Evolutionary conservation across 1,284 basidiomycete species (phyloP).

Genomic region (Cutaneotrichosporon cutaneum): DNA sequence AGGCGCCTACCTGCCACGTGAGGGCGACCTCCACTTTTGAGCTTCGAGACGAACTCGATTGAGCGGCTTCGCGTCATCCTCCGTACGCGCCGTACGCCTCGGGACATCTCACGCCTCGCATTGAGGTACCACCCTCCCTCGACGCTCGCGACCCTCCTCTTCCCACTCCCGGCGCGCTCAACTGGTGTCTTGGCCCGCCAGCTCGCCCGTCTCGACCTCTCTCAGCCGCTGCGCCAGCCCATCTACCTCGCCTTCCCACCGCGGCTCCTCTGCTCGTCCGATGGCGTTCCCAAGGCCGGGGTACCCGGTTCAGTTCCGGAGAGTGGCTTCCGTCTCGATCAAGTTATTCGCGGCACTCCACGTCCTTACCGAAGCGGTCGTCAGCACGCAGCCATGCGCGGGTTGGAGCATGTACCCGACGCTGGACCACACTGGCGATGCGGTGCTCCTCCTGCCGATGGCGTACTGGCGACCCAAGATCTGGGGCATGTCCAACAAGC

Average conservation of each 20-base stretch:
- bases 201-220: no score
- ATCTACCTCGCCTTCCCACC: no score
- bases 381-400: constrained; percentile 41
- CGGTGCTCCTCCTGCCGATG: constrained; percentile 58
- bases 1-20: background rate
- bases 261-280: no score
- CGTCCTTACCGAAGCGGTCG: constrained; percentile 39
- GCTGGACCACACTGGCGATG: constrained; percentile 56
- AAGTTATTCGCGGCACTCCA: constrained; percentile 28
- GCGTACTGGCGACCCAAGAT: constrained; percentile 44
- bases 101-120: no score
- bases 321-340: background rate
- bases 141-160: background rate
- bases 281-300: background rate
- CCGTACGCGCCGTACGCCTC: no score
- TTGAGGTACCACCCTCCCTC: no score
- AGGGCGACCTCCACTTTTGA: background rate
- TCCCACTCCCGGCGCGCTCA: no score
- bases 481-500: constrained; percentile 11
- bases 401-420: constrained; percentile 91
- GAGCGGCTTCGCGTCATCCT: no score
- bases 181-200: no score
- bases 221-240: no score
- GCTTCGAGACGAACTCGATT: no score
- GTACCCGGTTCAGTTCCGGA: background rate